phyloP scores from a whole-genome alignment of 345 rosid species.

The Xanthoceras sorbifolium region DNA sequence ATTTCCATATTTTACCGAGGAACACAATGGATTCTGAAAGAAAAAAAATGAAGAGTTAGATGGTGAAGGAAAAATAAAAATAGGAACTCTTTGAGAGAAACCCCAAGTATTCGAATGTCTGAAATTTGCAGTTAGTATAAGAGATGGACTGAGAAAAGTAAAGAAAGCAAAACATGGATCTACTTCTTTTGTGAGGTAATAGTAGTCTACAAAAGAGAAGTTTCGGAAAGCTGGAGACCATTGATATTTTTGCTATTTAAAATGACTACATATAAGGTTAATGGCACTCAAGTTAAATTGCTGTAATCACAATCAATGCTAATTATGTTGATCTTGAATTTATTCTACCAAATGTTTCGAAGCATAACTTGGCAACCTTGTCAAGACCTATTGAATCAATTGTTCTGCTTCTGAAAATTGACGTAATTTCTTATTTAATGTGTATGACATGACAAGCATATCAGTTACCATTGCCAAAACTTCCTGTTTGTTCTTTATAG shows the following conservation, averaged over 20 bases:
- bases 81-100: background rate
- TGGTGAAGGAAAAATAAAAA: conserved; percentile 5
- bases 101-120: background rate
- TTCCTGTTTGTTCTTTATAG: background rate
- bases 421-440: background rate
- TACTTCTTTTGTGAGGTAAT: background rate
- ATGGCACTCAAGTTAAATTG: background rate
- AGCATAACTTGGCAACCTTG: background rate
- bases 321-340: background rate
- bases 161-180: background rate
- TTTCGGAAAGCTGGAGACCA: background rate
- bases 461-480: background rate
- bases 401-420: background rate
- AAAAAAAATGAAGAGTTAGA: background rate
- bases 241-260: background rate
- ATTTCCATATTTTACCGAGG: background rate
- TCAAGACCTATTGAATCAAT: background rate
- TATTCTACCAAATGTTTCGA: background rate
- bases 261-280: background rate
- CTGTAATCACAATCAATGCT: background rate
- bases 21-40: background rate
- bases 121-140: background rate
- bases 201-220: background rate
- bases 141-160: background rate
- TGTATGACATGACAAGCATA: background rate